Percentiles rank a stretch among this genome's conserved stretches.
Conservation (phyloP, 2,329 filamentous ascomycete species). For the Alternaria angustiovoidea region DNA sequence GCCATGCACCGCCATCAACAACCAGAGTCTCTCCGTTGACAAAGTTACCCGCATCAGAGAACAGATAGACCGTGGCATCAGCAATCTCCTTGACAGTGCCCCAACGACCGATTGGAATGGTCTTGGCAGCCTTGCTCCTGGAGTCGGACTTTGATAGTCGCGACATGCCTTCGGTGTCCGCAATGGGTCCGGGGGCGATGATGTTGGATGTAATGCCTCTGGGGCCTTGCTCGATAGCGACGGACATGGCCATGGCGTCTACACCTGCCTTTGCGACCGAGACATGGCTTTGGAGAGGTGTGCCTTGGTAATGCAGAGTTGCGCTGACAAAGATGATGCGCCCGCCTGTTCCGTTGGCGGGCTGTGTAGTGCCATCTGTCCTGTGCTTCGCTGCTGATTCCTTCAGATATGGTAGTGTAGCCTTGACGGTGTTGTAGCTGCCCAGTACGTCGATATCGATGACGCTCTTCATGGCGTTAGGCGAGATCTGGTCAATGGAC, state of each 20-base stretch:
- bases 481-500: conserved; percentile 78
- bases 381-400: conserved; percentile 72
- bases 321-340: conserved; percentile 91
- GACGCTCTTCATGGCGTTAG: conserved; percentile 93
- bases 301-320: conserved; percentile 88
- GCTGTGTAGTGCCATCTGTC: conserved; percentile 63
- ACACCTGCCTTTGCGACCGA: conserved; percentile 89
- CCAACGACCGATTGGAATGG: conserved; percentile 75
- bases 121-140: conserved; percentile 40
- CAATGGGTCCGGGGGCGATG: conserved; percentile 87
- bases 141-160: conserved; percentile 50
- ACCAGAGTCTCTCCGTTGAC: conserved; percentile 85
- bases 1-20: conserved; percentile 64
- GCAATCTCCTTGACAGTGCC: conserved; percentile 88
- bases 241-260: conserved; percentile 80
- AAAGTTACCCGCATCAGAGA: conserved; percentile 85
- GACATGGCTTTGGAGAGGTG: conserved; percentile 88
- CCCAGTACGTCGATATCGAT: conserved; percentile 96
- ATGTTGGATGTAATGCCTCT: conserved; percentile 87
- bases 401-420: conserved; percentile 82
- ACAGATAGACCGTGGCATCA: conserved; percentile 89
- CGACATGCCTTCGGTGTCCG: conserved; percentile 73
- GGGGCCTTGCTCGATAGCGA: conserved; percentile 90
- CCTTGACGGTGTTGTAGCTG: conserved; percentile 94
- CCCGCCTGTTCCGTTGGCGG: conserved; percentile 69